phyloP scores from a whole-genome alignment of 2,329 filamentous ascomycete species.

The Fusarium kyushuense region DNA sequence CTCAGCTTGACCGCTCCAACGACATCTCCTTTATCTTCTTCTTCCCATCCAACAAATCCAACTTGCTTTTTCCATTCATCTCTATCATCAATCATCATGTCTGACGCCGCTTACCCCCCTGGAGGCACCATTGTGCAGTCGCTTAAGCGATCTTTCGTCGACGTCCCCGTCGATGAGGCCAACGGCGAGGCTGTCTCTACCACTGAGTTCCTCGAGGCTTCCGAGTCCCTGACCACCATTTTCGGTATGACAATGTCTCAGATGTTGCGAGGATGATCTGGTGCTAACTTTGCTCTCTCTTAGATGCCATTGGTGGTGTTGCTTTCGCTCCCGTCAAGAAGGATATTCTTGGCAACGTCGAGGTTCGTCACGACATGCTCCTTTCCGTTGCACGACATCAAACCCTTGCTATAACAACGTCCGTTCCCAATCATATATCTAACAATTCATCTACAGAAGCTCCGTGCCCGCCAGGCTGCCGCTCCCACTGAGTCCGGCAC shows the following conservation, averaged over 20 bases:
- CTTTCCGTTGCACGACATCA: slow-evolving; percentile 5
- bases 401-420: not conserved
- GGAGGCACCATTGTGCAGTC: slow-evolving; percentile 87
- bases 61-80: slow-evolving; percentile 11
- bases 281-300: slow-evolving; percentile 24
- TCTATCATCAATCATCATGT: slow-evolving; percentile 59
- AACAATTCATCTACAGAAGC: slow-evolving; percentile 72
- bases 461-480: slow-evolving; percentile 83
- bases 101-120: slow-evolving; percentile 64
- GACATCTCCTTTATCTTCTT: slow-evolving; percentile 35
- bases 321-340: slow-evolving; percentile 92
- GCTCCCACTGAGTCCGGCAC: slow-evolving; percentile 83
- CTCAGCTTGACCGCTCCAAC: slow-evolving; percentile 47
- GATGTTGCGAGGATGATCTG: not conserved
- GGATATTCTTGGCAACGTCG: slow-evolving; percentile 92
- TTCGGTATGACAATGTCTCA: slow-evolving; percentile 72
- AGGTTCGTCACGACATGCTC: slow-evolving; percentile 64
- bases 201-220: slow-evolving; percentile 88
- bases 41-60: slow-evolving; percentile 20
- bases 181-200: slow-evolving; percentile 85
- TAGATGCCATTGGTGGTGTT: slow-evolving; percentile 73
- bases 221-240: slow-evolving; percentile 85
- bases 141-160: slow-evolving; percentile 83
- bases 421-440: slow-evolving; percentile 23
- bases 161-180: slow-evolving; percentile 80